Conservation (phyloP, 129 eudicot species). For the Pseudognaphalium luteoalbum region DNA sequence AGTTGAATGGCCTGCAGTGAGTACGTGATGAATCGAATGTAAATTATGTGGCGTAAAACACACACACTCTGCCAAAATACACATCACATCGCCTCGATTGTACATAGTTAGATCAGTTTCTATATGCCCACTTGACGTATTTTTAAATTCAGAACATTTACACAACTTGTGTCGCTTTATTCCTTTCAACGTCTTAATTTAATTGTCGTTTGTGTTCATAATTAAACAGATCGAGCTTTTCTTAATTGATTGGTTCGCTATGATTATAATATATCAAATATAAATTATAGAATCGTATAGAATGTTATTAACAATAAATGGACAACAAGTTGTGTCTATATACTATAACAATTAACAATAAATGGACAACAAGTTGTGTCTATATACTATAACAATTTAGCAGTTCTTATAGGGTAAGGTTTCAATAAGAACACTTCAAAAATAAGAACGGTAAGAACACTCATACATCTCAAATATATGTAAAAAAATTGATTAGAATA, state of each 20-base stretch:
- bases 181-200: neutral
- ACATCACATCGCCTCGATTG: neutral
- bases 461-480: too few species aligned
- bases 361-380: neutral
- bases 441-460: too few species aligned
- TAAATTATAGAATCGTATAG: neutral
- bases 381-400: neutral
- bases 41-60: neutral
- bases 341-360: neutral
- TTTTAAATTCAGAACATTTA: neutral
- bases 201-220: neutral
- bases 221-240: neutral
- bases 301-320: neutral
- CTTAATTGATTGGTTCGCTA: neutral
- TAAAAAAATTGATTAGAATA: too few species aligned
- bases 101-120: constrained; percentile 15
- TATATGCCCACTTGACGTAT: constrained; percentile 16
- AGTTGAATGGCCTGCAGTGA: neutral
- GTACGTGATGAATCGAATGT: constrained; percentile 8
- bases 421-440: too few species aligned
- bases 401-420: too few species aligned
- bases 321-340: neutral
- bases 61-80: constrained; percentile 2
- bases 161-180: constrained; percentile 15
- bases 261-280: neutral